These are phyloP conservation scores for Tuber indicum DNA, from an alignment of 495 filamentous ascomycete species.

Conservation along the genomic window DNA sequence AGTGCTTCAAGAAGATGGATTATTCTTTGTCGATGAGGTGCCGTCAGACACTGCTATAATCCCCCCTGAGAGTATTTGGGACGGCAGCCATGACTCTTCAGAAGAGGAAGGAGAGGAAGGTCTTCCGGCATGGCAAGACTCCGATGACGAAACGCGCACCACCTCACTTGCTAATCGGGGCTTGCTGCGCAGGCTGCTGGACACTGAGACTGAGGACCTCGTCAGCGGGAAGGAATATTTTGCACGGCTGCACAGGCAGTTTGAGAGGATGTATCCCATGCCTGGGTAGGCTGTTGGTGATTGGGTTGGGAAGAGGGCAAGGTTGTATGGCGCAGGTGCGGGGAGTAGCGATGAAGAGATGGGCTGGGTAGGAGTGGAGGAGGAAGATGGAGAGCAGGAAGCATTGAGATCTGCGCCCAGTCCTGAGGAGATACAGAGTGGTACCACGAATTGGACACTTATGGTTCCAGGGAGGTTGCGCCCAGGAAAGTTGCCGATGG, in stretches of 20 bases:
- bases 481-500: slow-evolving; percentile 82
- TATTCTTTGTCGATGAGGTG: too few species aligned
- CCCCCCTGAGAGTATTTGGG: too few species aligned
- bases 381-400: slow-evolving; percentile 55
- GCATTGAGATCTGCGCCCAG: slow-evolving; percentile 62
- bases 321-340: slow-evolving; percentile 45
- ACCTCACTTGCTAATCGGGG: slow-evolving; percentile 70
- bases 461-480: slow-evolving; percentile 56
- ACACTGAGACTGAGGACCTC: slow-evolving; percentile 44
- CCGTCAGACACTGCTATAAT: too few species aligned
- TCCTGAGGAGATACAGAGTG: slow-evolving; percentile 69
- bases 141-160: slow-evolving; percentile 81
- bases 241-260: slow-evolving; percentile 66
- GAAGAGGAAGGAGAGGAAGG: too few species aligned
- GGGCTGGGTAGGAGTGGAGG: slow-evolving; percentile 45
- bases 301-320: slow-evolving; percentile 49
- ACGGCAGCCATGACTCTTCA: too few species aligned
- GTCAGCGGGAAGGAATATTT: slow-evolving; percentile 73
- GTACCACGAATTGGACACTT: slow-evolving; percentile 40
- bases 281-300: slow-evolving; percentile 66
- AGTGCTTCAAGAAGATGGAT: too few species aligned
- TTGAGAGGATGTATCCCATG: slow-evolving; percentile 67
- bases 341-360: slow-evolving; percentile 49
- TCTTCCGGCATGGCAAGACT: too few species aligned
- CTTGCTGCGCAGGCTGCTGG: slow-evolving; percentile 71